Base-by-base conservation (phyloP, 306 rosid genomes). In the Castanea mollissima region DNA sequence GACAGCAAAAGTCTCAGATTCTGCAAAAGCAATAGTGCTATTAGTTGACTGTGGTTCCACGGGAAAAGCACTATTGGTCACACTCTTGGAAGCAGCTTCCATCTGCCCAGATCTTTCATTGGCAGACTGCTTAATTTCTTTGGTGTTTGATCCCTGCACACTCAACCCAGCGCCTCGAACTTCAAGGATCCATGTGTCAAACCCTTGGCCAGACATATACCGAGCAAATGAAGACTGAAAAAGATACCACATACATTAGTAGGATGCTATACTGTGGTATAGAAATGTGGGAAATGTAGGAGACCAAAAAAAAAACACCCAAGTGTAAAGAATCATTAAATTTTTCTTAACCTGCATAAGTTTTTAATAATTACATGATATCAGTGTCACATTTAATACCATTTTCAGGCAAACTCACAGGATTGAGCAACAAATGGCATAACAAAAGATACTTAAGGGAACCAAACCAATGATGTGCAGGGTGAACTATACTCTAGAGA, bases 161-260 rank as follows among this genome's bases (percentile, higher is more conserved):
- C 99, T 95, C 94, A 95, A 80, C 72, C 99, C 99, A 71, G 99
- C 96, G 57, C 99, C 99, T 81, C 99, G 89, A 76, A 95, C 88
- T 87, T 95, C 99, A 34, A 95, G 97, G 77, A 93, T 88, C 99
- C 99, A 95, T 54, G 99, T 93, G 79, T 96, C 98, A 31, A 89
- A 96, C 74, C 99, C 99, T 83, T 91, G 94, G 74, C 87, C 80
- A 74, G 97, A 93, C 99, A 96, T 96, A 81, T 90, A 80, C 73
- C 99, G 96, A 10, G 99, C 99, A 88, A 93, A 96, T 27, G 99
- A 96, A 64, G 92, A 88, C 99, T 96, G 93, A 86, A 90, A 71
- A 67, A 82, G 1, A 41, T 46, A 83, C 73, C 82, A 76, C 71
- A 69, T 38, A 56, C n/a, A 63, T 74, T 54, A 77, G 70, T 19